These are phyloP conservation scores for Candida xiaguanensis DNA, from an alignment of 805 yeast species.

Conservation along the genomic window DNA sequence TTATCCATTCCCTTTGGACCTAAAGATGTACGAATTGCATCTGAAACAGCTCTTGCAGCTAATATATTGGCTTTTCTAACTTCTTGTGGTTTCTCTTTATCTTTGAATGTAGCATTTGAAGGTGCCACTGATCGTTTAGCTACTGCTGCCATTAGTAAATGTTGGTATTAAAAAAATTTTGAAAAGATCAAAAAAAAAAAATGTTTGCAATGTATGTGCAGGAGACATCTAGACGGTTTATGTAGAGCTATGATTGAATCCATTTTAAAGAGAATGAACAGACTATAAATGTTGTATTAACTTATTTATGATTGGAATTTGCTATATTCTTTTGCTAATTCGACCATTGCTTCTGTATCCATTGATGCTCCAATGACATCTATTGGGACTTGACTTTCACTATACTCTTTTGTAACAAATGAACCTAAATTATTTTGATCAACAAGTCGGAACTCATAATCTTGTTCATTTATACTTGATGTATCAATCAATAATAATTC, in stretches of 20 bases:
- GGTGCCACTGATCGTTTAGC: slow-evolving; percentile 26
- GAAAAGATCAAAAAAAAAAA: neutral
- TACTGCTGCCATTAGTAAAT: slow-evolving; percentile 8
- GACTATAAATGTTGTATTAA: no score
- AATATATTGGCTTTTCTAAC: slow-evolving; percentile 84
- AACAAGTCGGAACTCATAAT: slow-evolving; percentile 61
- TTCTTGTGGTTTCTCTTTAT: slow-evolving; percentile 93
- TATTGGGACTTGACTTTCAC: slow-evolving; percentile 87
- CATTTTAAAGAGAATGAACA: no score
- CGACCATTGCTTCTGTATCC: slow-evolving; percentile 55
- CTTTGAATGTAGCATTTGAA: slow-evolving; percentile 85
- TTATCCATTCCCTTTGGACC: slow-evolving; percentile 99
- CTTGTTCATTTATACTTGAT: slow-evolving; percentile 26
- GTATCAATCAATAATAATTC: slow-evolving; percentile 47
- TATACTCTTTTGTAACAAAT: slow-evolving; percentile 76
- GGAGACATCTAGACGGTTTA: no score
- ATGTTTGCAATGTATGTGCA: neutral
- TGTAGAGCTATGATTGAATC: no score
- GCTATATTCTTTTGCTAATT: slow-evolving; percentile 13
- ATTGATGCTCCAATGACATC: slow-evolving; percentile 85
- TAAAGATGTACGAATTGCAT: slow-evolving; percentile 89
- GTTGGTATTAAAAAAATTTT: neutral
- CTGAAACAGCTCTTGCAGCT: slow-evolving; percentile 94
- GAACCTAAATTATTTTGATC: slow-evolving; percentile 67
- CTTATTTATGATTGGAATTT: no score